Base-by-base conservation (phyloP, 768 basidiomycete species). In the Lactarius indigo region DNA sequence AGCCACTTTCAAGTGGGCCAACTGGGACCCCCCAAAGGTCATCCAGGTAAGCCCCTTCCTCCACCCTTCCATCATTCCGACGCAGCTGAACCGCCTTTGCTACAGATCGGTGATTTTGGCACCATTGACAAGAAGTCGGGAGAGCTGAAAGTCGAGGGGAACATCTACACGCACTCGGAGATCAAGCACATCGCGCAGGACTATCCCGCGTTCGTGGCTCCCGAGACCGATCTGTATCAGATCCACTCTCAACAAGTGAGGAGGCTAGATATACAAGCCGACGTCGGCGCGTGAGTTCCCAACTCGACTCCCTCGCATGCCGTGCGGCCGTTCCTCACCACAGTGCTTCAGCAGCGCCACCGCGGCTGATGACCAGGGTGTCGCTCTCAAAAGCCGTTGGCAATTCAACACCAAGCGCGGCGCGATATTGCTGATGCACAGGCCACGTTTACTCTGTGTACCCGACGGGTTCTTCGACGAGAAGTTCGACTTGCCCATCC, bases 371-470 rank as follows among this genome's bases (percentile, higher is more conserved):
- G 39, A 10, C 5, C 61, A 39, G 10, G 39, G 50, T 17, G 5
- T 63, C 1, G 39, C 57, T 26, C 42, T 63, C 31, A 44, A 20
- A 23, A 44, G 61, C 13, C 47, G 18, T 1, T 67, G 61, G 61
- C 28, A 59, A 44, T 67, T 67, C 57, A 67, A 59, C 20, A n/a
- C 20, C 23, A 63, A 42, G 39, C 66, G 66, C 20, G 66, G 66
- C 12, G 66, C 66, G 57, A 55, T 67, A 57, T 44, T 67, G 61
- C 28, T 57, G 57, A 59, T 67, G 61, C 66, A 67, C 57, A 15
- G 7, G 18, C 50, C 66, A 8, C 61, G 6, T n/a, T 20, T 59
- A 37, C 26, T 15, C 1, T 41, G 12, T 23, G 61, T 67, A 18
- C 66, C 66, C 5, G 39, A 59, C 17, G 57, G 17, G 35, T 63